These are phyloP conservation scores for Tetrapisispora namnaoensis DNA, from an alignment of 805 yeast genomes.

Conservation along the genomic window DNA sequence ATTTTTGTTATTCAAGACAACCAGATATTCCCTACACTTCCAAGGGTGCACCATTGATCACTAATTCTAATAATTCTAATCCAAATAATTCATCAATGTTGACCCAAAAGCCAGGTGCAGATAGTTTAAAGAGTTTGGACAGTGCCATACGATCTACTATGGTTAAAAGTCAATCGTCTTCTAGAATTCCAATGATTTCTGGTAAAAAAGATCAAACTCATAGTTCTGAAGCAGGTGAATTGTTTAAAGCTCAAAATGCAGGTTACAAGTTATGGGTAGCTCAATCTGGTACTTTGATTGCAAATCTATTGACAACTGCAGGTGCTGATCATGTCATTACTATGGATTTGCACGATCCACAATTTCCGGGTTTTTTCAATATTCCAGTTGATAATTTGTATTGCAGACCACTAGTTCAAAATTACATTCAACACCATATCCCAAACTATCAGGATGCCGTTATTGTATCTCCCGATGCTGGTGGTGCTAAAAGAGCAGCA, in stretches of 20 bases:
- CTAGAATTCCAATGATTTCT: constrained; percentile 31
- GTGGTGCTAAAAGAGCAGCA: constrained; percentile 97
- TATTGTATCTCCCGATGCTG: constrained; percentile 95
- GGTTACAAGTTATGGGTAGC: constrained; percentile 94
- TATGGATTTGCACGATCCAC: constrained; percentile 97
- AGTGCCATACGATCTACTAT: constrained; percentile 14
- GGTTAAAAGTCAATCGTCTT: constrained; percentile 16
- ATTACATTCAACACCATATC: constrained; percentile 67
- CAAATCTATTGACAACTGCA: constrained; percentile 76
- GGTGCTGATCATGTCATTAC: constrained; percentile 97
- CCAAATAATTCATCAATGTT: constrained; percentile 33
- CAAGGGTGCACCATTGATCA: constrained; percentile 59
- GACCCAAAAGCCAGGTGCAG: constrained; percentile 20
- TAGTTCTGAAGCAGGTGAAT: constrained; percentile 23
- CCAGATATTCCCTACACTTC: constrained; percentile 83
- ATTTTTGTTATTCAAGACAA: constrained; percentile 93
- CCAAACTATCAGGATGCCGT: constrained; percentile 80
- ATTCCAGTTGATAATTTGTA: constrained; percentile 92
- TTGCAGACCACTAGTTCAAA: constrained; percentile 78
- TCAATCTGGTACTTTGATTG: constrained; percentile 87
- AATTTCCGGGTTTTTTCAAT: constrained; percentile 94
- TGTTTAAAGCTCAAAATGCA: constrained; percentile 36
- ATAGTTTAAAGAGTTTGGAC: constrained; percentile 11
- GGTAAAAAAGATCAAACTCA: constrained; percentile 24
- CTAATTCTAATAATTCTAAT: constrained; percentile 25